Base-by-base conservation (phyloP, 108 stramenopile genomes). In the Cyclotella cryptica region DNA sequence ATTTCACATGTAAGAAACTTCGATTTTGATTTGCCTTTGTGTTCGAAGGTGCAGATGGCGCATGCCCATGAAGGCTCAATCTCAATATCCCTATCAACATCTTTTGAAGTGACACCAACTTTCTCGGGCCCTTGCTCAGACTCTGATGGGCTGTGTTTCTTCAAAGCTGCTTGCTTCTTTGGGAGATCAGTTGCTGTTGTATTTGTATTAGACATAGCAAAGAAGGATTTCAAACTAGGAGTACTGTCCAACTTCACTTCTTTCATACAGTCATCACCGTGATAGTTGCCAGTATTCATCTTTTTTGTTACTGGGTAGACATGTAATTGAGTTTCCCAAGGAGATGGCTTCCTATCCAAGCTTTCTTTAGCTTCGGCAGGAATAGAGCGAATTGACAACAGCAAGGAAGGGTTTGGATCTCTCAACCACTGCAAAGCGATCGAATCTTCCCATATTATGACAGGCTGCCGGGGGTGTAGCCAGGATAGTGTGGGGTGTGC, bases 391-490 rank as follows among this genome's bases (percentile, higher is more conserved):
- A 90, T 72, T 43, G 78, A 12, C 17, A 81, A 21, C 10, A 82
- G 69, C 11, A 86, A 27, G 21, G 39, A 42, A 41, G 49, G 69
- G 28, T 85, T 76, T 24, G 94, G 94, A 62, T 75, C 41, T 17
- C 24, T 12, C 29, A 95, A 60, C 94, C 94, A 95, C 70, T 87
- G 42, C 51, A 59, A 63, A 10, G 90, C 92, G 0, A 86, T 74
- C 11, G 79, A 65, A 52, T 40, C 52, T 43, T 92, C 88, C 85
- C 84, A 89, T 14, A 92, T 26, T 42, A 86, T 85, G 22, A 93
- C 78, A 0, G 94, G 94, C 80, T 89, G 87, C 11, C 94, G 83
- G 63, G 81, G 71, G 72, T 95, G 94, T 9, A 95, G 58, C 89
- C 90, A 92, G 21, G 65, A 47, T 8, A 89, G 63, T 26, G 77